Percentiles rank a stretch among this genome's conserved stretches.
Evolutionary conservation across 2,329 filamentous ascomycete genomes (phyloP).

Genomic region (Aspergillus versicolor): DNA sequence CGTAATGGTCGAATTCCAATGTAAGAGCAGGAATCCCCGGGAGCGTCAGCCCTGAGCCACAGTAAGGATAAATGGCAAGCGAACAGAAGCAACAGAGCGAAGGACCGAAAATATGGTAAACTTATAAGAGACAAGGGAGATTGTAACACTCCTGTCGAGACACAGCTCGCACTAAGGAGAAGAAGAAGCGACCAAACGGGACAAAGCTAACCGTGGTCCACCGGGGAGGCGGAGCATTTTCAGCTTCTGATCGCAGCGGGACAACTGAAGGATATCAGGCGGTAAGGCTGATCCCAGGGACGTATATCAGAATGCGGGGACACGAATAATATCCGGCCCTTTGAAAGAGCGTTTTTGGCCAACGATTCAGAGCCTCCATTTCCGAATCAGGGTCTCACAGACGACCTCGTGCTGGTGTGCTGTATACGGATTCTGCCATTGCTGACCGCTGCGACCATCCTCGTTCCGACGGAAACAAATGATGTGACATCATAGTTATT

Average conservation of each 20-base stretch:
- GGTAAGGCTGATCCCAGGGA: neutral
- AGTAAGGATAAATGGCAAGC: slow-evolving; percentile 4
- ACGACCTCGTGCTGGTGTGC: neutral
- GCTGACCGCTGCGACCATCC: neutral
- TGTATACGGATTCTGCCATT: neutral
- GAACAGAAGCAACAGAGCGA: slow-evolving; percentile 7
- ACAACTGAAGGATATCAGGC: neutral
- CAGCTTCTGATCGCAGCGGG: slow-evolving; percentile 11
- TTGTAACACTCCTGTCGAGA: neutral
- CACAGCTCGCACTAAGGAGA: neutral
- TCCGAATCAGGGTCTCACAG: neutral
- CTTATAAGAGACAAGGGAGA: neutral
- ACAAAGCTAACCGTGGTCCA: slow-evolving; percentile 15
- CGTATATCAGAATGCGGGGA: neutral
- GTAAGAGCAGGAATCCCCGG: slow-evolving; percentile 20
- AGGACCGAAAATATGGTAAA: slow-evolving; percentile 3
- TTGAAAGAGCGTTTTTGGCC: neutral
- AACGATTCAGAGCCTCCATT: slow-evolving; percentile 2
- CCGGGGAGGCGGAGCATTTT: slow-evolving; percentile 19
- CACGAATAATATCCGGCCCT: neutral
- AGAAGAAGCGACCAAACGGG: slow-evolving; percentile 3
- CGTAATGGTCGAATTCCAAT: slow-evolving; percentile 29
- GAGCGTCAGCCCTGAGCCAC: slow-evolving; percentile 21
- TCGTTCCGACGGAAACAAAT: neutral
- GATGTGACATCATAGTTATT: slow-evolving; percentile 1